These are phyloP conservation scores for Harringtonia lauricola DNA, from an alignment of 2,329 filamentous ascomycete species.

Conservation along the genomic window DNA sequence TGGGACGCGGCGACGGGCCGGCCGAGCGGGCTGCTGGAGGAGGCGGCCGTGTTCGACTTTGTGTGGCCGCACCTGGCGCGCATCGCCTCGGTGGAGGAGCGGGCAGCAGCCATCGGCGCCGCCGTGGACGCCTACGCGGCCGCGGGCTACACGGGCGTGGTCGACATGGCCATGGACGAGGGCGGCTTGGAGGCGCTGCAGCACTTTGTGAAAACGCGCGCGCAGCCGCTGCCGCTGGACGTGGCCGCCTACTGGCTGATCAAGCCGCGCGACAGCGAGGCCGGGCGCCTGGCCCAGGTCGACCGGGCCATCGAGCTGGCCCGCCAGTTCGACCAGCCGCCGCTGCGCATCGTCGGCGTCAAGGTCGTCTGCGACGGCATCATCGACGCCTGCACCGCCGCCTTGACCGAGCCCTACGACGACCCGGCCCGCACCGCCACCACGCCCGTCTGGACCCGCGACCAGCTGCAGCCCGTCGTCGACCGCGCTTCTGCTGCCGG, in stretches of 20 bases:
- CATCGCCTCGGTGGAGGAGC: slow-evolving; percentile 35
- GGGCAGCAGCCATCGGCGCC: slow-evolving; percentile 30
- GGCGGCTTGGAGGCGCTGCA: slow-evolving; percentile 40
- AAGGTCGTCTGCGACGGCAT: slow-evolving; percentile 57
- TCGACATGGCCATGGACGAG: slow-evolving; percentile 51
- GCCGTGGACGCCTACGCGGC: slow-evolving; percentile 37
- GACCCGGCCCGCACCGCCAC: slow-evolving; percentile 22
- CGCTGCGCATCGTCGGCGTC: slow-evolving; percentile 46
- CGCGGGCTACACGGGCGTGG: slow-evolving; percentile 40
- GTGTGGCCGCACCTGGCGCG: slow-evolving; percentile 42
- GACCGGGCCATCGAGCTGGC: slow-evolving; percentile 37
- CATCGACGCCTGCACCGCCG: slow-evolving; percentile 54
- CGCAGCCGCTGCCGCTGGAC: slow-evolving; percentile 28
- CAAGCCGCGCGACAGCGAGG: slow-evolving; percentile 30
- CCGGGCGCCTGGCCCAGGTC: slow-evolving; percentile 35
- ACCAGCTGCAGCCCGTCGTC: slow-evolving; percentile 42
- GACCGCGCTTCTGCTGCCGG: slow-evolving; percentile 38
- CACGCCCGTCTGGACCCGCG: slow-evolving; percentile 42
- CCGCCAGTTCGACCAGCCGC: slow-evolving; percentile 29
- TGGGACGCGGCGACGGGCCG: slow-evolving; percentile 31
- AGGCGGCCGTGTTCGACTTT: slow-evolving; percentile 40
- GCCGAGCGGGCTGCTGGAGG: slow-evolving; percentile 38
- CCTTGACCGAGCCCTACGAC: slow-evolving; percentile 47
- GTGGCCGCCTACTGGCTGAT: slow-evolving; percentile 48
- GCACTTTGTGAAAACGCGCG: slow-evolving; percentile 19